phyloP scores from a whole-genome alignment of 768 basidiomycete species.

The Russula sp. region DNA sequence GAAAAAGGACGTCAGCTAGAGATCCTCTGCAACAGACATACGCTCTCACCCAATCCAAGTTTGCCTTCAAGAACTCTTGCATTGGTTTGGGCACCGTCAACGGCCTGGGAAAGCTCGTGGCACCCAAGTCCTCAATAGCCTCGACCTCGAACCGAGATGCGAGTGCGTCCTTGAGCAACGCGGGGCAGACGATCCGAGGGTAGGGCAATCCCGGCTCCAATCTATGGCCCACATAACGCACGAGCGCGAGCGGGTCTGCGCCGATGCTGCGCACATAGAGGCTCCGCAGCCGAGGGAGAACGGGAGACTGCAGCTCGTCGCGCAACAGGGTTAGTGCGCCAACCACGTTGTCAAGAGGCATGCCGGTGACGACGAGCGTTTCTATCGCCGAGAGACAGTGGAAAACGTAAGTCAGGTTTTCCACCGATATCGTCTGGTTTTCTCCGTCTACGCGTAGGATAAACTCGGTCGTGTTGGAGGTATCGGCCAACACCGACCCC shows the following conservation, averaged over 20 bases:
- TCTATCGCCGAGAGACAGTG: conserved; percentile 5
- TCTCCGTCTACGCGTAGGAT: conserved; percentile 10
- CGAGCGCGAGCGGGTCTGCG: conserved; percentile 4
- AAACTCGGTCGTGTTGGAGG: conserved; percentile 5
- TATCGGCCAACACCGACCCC: not conserved
- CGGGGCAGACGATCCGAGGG: conserved; percentile 9
- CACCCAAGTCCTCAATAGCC: conserved; percentile 9
- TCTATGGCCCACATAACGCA: conserved; percentile 11
- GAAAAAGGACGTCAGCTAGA: not conserved
- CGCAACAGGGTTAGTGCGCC: conserved; percentile 1
- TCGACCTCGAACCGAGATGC: conserved; percentile 11
- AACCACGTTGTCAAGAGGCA: conserved; percentile 9
- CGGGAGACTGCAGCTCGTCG: conserved; percentile 1
- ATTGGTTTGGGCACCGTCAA: conserved; percentile 7
- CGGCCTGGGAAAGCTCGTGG: conserved; percentile 4
- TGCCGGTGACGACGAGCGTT: conserved; percentile 14
- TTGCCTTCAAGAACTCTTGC: conserved; percentile 5
- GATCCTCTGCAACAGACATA: not conserved
- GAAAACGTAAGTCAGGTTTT: conserved; percentile 7
- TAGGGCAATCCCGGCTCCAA: conserved; percentile 5
- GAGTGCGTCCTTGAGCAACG: not conserved
- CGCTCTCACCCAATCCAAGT: conserved; percentile 7
- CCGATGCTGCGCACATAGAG: conserved; percentile 9
- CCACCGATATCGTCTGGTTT: conserved; percentile 1
- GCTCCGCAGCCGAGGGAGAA: not conserved